Evolutionary conservation across 768 basidiomycete species (phyloP).

Genomic region (Favolaschia claudopus): DNA sequence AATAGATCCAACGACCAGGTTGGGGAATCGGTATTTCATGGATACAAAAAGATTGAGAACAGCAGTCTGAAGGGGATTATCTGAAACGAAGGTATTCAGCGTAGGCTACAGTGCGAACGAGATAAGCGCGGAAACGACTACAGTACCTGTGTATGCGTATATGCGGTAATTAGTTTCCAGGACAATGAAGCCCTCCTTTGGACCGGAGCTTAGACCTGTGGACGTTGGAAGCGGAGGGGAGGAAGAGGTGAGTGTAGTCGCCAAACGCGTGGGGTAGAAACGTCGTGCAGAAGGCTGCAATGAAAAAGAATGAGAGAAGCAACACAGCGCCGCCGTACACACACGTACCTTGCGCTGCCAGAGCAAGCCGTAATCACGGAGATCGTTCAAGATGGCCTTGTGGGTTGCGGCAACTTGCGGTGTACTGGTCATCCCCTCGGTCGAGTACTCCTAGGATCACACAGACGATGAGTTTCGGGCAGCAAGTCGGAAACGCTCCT

Average conservation of each 20-base stretch:
- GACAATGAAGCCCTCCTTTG: conserved; percentile 89
- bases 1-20: conserved; percentile 94
- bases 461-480: conserved; percentile 22
- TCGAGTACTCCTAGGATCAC: conserved; percentile 80
- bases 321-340: conserved; percentile 25
- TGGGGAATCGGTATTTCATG: conserved; percentile 93
- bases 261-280: conserved; percentile 93
- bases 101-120: conserved; percentile 32
- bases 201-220: conserved; percentile 60
- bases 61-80: conserved; percentile 95
- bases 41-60: conserved; percentile 94
- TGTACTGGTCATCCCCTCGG: conserved; percentile 69
- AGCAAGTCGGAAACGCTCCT: conserved; percentile 32
- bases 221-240: conserved; percentile 80
- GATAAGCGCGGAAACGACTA: conserved; percentile 17
- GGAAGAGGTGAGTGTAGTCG: conserved; percentile 93
- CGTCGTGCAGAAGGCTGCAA: conserved; percentile 72
- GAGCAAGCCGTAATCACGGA: conserved; percentile 93
- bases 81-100: conserved; percentile 48
- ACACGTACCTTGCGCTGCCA: conserved; percentile 79
- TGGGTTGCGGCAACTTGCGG: conserved; percentile 54
- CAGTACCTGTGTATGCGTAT: conserved; percentile 95
- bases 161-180: conserved; percentile 98
- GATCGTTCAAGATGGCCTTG: conserved; percentile 87
- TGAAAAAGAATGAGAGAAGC: conserved; percentile 25